Base-by-base conservation (phyloP, 2,329 filamentous ascomycete genomes). In the Aureobasidium sp. region DNA sequence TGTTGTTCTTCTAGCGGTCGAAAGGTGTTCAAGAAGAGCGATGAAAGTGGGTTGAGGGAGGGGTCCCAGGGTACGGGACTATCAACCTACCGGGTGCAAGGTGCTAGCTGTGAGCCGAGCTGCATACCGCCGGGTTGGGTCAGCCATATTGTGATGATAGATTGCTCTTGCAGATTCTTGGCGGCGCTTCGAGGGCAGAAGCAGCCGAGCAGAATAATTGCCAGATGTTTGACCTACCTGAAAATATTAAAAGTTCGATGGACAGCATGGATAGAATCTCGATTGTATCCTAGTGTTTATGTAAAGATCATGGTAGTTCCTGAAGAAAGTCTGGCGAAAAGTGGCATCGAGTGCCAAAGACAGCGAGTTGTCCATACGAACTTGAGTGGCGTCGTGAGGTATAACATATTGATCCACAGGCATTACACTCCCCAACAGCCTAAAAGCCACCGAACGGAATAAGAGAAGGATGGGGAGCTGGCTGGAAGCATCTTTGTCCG, bases 111-210 rank as follows among this genome's bases (percentile, higher is more conserved):
- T n/a, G 33, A 57, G 31, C 53, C 53, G 53, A 57, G 53, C 40
- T 57, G 40, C 40, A 57, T 46, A 57, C 53, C 53, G 53, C 29
- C 15, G 31, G 53, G 11, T 17, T 57, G 53, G 53, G n/a, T 35
- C 53, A 35, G 17, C 43, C 27, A 21, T 29, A 29, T 57, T 55
- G 27, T 43, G 37, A 31, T 55, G 38, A 15, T 55, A 31, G 9
- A 55, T 55, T 55, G 27, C 27, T 42, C 40, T 19, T 57, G 53
- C 53, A 57, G 27, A 37, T 10, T 57, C 53, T 57, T 57, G 53
- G 53, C 53, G 31, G 27, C 40, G 38, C 53, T 46, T 46, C 19
- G 40, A 57, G 38, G 40, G 40, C 25, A 35, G 38, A 46, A 35
- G 29, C 40, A 45, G 53, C 53, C 53, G 53, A 57, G 33, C 49